These are phyloP conservation scores for Polygonum maritimum DNA, from an alignment of 148 eudicot genomes.

Conservation along the genomic window DNA sequence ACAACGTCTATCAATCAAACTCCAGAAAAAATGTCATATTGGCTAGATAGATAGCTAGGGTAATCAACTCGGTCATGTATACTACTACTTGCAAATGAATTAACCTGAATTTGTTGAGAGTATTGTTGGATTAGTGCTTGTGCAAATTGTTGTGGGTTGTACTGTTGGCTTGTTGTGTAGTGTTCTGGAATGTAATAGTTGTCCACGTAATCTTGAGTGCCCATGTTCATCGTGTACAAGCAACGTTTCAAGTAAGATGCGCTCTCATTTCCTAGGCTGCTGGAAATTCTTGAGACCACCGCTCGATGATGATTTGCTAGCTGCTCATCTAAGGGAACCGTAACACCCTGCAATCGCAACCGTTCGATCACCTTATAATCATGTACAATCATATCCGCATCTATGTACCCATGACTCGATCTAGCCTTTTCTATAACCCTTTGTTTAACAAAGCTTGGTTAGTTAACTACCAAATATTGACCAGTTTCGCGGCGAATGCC, in stretches of 20 bases:
- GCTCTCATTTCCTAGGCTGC: neutral
- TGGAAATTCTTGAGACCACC: neutral
- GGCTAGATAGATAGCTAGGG: neutral
- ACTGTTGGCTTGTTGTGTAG: neutral
- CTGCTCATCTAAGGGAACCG: slow-evolving; percentile 2
- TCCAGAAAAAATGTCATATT: neutral
- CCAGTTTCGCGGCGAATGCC: slow-evolving; percentile 13
- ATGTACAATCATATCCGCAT: too few relatives aligned
- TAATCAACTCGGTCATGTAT: too few relatives aligned
- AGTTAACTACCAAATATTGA: neutral
- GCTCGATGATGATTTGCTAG: neutral
- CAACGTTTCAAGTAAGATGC: neutral
- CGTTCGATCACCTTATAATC: neutral
- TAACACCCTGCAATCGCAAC: neutral
- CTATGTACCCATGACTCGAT: too few relatives aligned
- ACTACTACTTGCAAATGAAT: too few relatives aligned
- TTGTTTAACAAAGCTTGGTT: too few relatives aligned
- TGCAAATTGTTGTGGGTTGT: neutral
- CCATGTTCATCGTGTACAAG: slow-evolving; percentile 12
- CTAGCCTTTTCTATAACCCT: too few relatives aligned
- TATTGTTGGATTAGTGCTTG: slow-evolving; percentile 3
- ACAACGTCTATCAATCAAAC: slow-evolving; percentile 22
- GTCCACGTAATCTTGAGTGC: slow-evolving; percentile 17
- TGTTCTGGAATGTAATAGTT: slow-evolving; percentile 11
- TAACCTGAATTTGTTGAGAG: neutral